Percentiles rank a stretch among this genome's conserved stretches.
Evolutionary conservation across 805 yeast genomes (phyloP).

Genomic region (Lachancea thermotolerans): DNA sequence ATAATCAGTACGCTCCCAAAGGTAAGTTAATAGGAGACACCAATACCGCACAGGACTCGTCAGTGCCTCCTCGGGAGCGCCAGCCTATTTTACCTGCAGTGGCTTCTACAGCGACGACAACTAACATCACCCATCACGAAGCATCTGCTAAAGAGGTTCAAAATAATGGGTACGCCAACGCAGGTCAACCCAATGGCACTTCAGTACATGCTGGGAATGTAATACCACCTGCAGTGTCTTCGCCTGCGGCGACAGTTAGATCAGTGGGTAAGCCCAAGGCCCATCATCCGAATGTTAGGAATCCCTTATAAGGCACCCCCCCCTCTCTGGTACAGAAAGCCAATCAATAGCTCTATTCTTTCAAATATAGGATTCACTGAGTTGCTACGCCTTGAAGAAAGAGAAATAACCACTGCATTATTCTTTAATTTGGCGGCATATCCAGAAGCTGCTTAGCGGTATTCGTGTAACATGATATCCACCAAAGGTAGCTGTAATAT

Average conservation of each 20-base stretch:
- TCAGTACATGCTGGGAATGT: not conserved
- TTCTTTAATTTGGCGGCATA: no score
- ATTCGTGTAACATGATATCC: no score
- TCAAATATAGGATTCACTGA: not conserved
- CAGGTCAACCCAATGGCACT: not conserved
- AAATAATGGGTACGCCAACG: not conserved
- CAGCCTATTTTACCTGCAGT: not conserved
- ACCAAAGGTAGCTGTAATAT: no score
- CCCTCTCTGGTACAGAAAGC: no score
- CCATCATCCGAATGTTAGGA: conserved; percentile 5
- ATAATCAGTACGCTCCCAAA: conserved; percentile 29
- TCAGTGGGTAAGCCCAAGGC: conserved; percentile 30
- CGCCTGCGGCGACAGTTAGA: conserved; percentile 13
- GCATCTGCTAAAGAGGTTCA: not conserved
- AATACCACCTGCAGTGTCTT: conserved; percentile 7
- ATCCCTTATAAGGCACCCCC: not conserved
- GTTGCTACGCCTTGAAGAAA: not conserved
- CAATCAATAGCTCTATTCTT: not conserved
- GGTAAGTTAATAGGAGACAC: conserved; percentile 20
- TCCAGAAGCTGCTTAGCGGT: no score
- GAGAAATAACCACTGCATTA: no score
- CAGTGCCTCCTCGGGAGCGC: not conserved
- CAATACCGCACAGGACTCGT: not conserved
- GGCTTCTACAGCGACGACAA: not conserved
- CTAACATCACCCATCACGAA: not conserved